A percentile compares a stretch with the other conserved stretches of the same genome.
phyloP scores from a whole-genome alignment of 106 monocot genomes.

The Apostasia ramifera region DNA sequence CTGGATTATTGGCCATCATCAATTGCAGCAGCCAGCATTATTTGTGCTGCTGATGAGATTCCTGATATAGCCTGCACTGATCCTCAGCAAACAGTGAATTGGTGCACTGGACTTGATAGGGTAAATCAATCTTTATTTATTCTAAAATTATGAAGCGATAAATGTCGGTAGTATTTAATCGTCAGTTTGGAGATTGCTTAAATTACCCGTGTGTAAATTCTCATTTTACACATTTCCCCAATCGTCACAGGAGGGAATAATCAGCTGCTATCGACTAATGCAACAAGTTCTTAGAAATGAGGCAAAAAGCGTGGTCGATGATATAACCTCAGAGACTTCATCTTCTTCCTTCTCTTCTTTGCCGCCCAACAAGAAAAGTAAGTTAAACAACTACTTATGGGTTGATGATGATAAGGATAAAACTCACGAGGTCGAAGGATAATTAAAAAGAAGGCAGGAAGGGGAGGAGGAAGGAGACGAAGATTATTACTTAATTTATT shows the following conservation, averaged over 20 bases:
- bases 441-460: neutral
- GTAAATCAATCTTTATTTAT: conserved; percentile 16
- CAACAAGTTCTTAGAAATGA: conserved; percentile 21
- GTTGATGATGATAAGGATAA: conserved; percentile 13
- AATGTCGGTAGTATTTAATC: neutral
- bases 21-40: conserved; percentile 58
- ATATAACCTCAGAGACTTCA: conserved; percentile 24
- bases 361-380: conserved; percentile 48
- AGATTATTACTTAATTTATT: neutral
- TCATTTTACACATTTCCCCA: neutral
- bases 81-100: conserved; percentile 23
- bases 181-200: neutral
- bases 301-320: conserved; percentile 16
- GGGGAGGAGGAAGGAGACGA: too few relatives aligned
- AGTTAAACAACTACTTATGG: conserved; percentile 18
- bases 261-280: conserved; percentile 46
- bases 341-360: conserved; percentile 21
- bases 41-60: conserved; percentile 39
- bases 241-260: conserved; percentile 42
- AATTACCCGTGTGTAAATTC: neutral
- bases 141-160: neutral
- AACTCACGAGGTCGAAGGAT: conserved; percentile 1
- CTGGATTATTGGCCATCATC: conserved; percentile 58
- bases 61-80: conserved; percentile 26
- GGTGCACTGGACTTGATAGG: conserved; percentile 56